Evolutionary conservation across 257 asterid species (phyloP), one percentile per base, ranked within the genome.

Genomic region (Nicotiana paniculata): DNA sequence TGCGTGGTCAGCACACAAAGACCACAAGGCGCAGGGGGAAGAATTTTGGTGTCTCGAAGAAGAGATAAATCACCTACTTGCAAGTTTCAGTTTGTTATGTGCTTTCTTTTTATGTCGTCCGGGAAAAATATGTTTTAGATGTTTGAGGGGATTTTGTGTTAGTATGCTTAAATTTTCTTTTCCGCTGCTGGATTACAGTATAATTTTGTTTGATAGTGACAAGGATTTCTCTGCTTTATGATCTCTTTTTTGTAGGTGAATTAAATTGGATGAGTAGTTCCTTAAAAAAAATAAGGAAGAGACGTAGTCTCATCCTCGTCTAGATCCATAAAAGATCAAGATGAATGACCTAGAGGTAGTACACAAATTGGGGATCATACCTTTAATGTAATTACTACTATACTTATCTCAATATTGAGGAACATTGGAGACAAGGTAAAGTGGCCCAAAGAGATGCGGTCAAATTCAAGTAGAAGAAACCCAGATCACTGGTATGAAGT

Each of bases 1-100:
- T 77, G 48, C 81, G 69, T 57, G 81, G 81, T 33, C 81, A 77
- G 70, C 81, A 77, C 81, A 77, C 55, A 57, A 77, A 77, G 69
- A 77, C 81, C 21, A 77, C 66, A 12, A 70, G 69, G 30, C 69
- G 69, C n/a, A 77, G 81, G 55, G 81, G 69, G 43, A 77, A 55
- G 11, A 77, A 69, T 57, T 69, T 77, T 77, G 81, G 81, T 77
- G 81, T 77, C 70, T 57, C 69, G 1, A 74, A 74, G 26, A 74
- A 74, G 79, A 37, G 79, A 48, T 74, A 74, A 24, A 43, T 46
- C 35, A 74, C 26, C 16, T 74, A 48, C 79, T 74, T 51, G 79
- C 28, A 43, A 13, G 62, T 74, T 48, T 53, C 79, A 72, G 79
- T 48, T 74, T 51, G 62, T 74, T 74, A 74, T 37, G 53, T 48